Evolutionary conservation across 208 protist genomes (phyloP).

Genomic region (Trichomonas gallinae): DNA sequence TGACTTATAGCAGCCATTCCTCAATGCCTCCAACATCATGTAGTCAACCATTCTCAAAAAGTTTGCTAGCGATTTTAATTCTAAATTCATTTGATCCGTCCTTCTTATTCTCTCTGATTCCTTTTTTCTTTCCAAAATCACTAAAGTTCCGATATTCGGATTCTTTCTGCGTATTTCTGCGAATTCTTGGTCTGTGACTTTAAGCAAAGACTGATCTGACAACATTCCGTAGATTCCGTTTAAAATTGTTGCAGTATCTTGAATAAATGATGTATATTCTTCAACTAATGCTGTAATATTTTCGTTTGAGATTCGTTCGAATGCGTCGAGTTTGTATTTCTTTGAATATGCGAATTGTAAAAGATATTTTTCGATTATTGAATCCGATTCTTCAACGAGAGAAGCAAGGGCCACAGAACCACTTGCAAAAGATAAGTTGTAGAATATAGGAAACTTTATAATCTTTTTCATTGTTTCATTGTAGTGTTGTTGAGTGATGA

Average conservation of each 20-base stretch:
- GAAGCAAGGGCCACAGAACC: neutral
- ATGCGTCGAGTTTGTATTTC: neutral
- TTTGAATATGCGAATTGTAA: neutral
- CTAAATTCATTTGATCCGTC: neutral
- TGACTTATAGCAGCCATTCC: neutral
- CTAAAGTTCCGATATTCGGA: neutral
- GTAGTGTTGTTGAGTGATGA: neutral
- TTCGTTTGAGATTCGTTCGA: neutral
- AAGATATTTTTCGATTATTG: neutral
- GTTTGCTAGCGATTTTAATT: neutral
- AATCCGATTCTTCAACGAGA: neutral
- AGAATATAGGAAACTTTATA: neutral
- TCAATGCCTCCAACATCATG: neutral
- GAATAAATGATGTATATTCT: neutral
- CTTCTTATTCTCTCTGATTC: neutral
- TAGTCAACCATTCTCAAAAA: conserved; percentile 9
- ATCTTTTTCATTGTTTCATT: neutral
- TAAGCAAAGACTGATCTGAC: neutral
- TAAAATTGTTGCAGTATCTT: neutral
- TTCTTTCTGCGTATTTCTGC: neutral
- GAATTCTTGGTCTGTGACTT: neutral
- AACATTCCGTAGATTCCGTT: neutral
- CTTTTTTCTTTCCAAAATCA: neutral
- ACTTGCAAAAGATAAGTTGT: neutral
- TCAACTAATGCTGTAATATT: neutral